phyloP scores from a whole-genome alignment of 768 basidiomycete species.

The Hygrophorus russula region DNA sequence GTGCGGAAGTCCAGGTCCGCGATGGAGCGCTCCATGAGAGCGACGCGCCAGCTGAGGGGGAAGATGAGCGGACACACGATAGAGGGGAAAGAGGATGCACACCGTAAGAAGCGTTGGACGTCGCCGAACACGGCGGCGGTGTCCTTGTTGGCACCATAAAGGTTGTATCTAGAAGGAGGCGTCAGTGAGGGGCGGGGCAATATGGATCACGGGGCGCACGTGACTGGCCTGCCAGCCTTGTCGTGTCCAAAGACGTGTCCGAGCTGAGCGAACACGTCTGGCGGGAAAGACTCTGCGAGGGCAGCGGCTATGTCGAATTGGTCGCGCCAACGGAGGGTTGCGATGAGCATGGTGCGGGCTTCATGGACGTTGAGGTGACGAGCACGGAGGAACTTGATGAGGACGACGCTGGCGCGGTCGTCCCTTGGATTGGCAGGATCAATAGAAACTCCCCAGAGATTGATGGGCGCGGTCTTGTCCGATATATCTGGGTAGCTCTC shows the following conservation, averaged over 20 bases:
- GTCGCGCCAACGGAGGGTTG: slow-evolving; percentile 61
- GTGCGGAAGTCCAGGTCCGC: slow-evolving; percentile 56
- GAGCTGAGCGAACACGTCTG: slow-evolving; percentile 51
- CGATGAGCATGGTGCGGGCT: slow-evolving; percentile 55
- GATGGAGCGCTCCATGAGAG: slow-evolving; percentile 63
- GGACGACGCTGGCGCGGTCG: slow-evolving; percentile 59
- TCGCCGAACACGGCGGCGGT: slow-evolving; percentile 67
- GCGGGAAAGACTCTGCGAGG: slow-evolving; percentile 48
- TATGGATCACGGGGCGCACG: slow-evolving; percentile 29
- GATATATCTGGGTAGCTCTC: slow-evolving; percentile 51
- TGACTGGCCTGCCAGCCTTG: slow-evolving; percentile 57
- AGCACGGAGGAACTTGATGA: slow-evolving; percentile 80
- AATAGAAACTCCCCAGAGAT: slow-evolving; percentile 63
- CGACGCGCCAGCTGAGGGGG: slow-evolving; percentile 60
- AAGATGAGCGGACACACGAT: slow-evolving; percentile 10
- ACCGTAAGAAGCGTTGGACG: slow-evolving; percentile 67
- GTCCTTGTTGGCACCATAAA: slow-evolving; percentile 65
- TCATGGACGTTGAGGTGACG: slow-evolving; percentile 36
- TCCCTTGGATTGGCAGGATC: slow-evolving; percentile 46
- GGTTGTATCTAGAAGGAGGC: slow-evolving; percentile 47
- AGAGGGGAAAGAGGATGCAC: slow-evolving; percentile 4
- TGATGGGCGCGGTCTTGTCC: slow-evolving; percentile 33
- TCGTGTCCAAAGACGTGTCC: slow-evolving; percentile 62
- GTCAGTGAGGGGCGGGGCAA: neutral
- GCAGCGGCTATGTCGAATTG: slow-evolving; percentile 52